Conservation (phyloP, 2,329 filamentous ascomycete genomes). For the Cordyceps tenuipes region DNA sequence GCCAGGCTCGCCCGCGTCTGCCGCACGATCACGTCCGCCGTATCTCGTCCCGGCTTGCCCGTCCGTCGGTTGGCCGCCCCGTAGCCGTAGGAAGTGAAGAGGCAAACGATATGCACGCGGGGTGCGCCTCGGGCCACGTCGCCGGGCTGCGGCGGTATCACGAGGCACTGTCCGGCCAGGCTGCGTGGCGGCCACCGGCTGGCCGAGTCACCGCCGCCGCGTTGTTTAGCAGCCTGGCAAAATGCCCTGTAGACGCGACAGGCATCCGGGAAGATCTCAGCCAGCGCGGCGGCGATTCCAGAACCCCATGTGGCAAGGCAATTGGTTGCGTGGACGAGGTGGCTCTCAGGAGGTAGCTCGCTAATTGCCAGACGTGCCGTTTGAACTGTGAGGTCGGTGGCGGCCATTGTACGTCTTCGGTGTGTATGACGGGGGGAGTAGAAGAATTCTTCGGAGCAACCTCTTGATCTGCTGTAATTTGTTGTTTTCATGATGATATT, state of each 20-base stretch:
- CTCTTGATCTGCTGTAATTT: neutral
- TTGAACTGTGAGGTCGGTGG: neutral
- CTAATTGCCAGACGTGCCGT: neutral
- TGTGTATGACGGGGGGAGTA: neutral
- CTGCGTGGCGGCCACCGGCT: constrained; percentile 14
- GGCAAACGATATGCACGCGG: constrained; percentile 16
- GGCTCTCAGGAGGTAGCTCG: constrained; percentile 8
- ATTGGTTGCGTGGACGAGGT: constrained; percentile 25
- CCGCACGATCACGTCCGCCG: constrained; percentile 11
- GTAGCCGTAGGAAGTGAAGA: constrained; percentile 19
- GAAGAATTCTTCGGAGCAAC: neutral
- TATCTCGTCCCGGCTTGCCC: constrained; percentile 16
- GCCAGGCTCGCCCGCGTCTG: constrained; percentile 16
- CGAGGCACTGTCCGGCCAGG: constrained; percentile 20
- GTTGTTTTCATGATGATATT: neutral
- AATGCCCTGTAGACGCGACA: constrained; percentile 19
- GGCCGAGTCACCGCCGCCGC: neutral
- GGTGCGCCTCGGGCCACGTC: constrained; percentile 18
- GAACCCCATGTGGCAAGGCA: constrained; percentile 24
- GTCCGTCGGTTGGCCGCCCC: constrained; percentile 10
- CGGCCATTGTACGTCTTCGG: neutral
- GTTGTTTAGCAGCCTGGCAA: constrained; percentile 17
- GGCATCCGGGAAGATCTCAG: constrained; percentile 19
- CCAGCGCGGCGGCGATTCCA: constrained; percentile 22
- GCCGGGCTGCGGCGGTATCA: constrained; percentile 21